These are phyloP conservation scores for Vitis hybrid DNA, from an alignment of 177 flowering plant genomes.

Conservation along the genomic window DNA sequence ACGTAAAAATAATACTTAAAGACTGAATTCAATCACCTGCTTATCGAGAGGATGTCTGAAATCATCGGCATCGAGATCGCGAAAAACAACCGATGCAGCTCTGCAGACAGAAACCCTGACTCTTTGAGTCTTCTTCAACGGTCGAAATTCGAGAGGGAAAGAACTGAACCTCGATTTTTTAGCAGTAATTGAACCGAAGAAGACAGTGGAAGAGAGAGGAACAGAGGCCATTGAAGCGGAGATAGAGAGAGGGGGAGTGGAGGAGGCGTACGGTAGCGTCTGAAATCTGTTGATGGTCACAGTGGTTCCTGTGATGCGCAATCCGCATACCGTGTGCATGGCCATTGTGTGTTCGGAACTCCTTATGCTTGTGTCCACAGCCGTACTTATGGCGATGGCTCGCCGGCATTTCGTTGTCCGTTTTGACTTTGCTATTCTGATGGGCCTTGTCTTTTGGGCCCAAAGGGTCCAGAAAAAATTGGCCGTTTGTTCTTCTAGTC, in stretches of 20 bases:
- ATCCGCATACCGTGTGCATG: not conserved
- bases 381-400: conserved; percentile 19
- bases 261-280: not conserved
- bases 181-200: conserved; percentile 7
- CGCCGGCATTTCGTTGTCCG: conserved; percentile 38
- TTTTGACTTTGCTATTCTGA: not conserved
- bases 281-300: not conserved
- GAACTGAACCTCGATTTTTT: not conserved
- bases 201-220: conserved; percentile 12
- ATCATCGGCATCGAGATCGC: conserved; percentile 87
- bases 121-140: conserved; percentile 17
- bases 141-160: conserved; percentile 1
- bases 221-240: conserved; percentile 27
- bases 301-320: not conserved
- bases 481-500: too few relatives aligned
- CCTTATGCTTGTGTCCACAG: conserved; percentile 15
- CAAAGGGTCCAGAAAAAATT: not conserved
- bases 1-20: not conserved
- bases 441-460: too few relatives aligned
- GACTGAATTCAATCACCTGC: conserved; percentile 46
- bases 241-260: not conserved
- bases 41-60: conserved; percentile 94
- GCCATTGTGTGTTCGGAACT: not conserved
- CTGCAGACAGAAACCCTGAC: conserved; percentile 33
- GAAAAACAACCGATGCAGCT: conserved; percentile 58